Evolutionary conservation across 1,284 basidiomycete genomes (phyloP), one percentile per base, ranked within the genome.

Genomic region (Tylopilus sp.): DNA sequence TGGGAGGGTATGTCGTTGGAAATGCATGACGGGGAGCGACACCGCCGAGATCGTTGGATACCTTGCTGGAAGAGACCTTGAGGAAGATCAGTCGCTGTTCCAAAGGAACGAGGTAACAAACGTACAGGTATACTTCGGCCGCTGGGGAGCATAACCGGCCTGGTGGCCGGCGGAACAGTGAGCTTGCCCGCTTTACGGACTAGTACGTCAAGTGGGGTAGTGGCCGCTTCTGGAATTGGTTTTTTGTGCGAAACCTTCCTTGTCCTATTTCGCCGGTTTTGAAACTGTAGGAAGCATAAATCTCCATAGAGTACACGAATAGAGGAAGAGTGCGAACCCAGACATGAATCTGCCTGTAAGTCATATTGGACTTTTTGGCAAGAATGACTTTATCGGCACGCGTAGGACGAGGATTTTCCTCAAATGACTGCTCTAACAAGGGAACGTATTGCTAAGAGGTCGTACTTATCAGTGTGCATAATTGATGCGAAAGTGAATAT

Each of bases 281-380:
- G 72, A 8, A 73, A 73, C 72, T 72, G 7, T 18, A 0, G 15
- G 12, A 4, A 44, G 10, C 9, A 1, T 24, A 1, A 4, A 36
- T 52, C 24, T n/a, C n/a, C n/a, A n/a, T n/a, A n/a, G n/a, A n/a
- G n/a, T 24, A 19, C 22, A 49, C 2, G 5, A 4, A 33, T 10
- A 49, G n/a, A 49, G n/a, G n/a, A n/a, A n/a, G n/a, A n/a, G 18
- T n/a, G 70, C 81, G 9, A 41, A 88, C 87, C 88, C 89, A 91
- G 33, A 88, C 84, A 67, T 87, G 83, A 1, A 91, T 86, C 69
- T 91, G 89, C 1, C 81, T 72, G 2, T 77, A 78, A 0, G 82
- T 72, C 88, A 91, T 89, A 4, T 79, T 73, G 0, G 83, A 81
- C 33, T 83, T 81, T 0, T 73, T 51, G 0, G 89, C 88, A 0